Evolutionary conservation across 176 grass and related monocot species (phyloP).

Genomic region (Saccharum officinarum): DNA sequence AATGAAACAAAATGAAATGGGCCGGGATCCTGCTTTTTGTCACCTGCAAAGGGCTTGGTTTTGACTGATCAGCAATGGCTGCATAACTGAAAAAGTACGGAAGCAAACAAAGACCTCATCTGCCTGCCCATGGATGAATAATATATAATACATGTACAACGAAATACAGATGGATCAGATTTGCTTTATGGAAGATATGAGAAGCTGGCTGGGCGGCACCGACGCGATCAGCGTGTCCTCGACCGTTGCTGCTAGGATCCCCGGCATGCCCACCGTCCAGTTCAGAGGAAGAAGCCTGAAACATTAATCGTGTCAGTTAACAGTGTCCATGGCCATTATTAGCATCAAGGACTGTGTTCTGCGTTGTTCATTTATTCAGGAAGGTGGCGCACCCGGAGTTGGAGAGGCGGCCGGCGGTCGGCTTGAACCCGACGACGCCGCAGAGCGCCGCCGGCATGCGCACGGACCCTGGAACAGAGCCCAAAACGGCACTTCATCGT

Average conservation of each 20-base stretch:
- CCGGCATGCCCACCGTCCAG: conserved; percentile 91
- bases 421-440: conserved; percentile 91
- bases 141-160: too few species aligned
- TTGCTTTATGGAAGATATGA: neutral
- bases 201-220: conserved; percentile 4
- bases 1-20: neutral
- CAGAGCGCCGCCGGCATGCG: conserved; percentile 81
- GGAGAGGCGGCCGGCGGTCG: conserved; percentile 67
- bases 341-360: neutral
- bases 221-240: conserved; percentile 78
- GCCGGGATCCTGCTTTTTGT: neutral
- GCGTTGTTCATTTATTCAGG: too few species aligned
- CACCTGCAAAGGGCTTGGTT: conserved; percentile 45
- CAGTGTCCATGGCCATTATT: neutral
- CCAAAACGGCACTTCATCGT: too few species aligned
- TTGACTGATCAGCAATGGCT: conserved; percentile 48
- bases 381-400: conserved; percentile 52
- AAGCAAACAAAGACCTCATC: neutral
- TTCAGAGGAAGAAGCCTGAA: conserved; percentile 85
- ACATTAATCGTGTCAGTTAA: neutral
- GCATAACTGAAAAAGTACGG: conserved; percentile 62
- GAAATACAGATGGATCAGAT: neutral
- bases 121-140: neutral
- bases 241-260: conserved; percentile 78
- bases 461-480: conserved; percentile 57